Evolutionary conservation across 2,329 filamentous ascomycete genomes (phyloP), one percentile per base, ranked within the genome.

Genomic region (Aspergillus viridinutans): DNA sequence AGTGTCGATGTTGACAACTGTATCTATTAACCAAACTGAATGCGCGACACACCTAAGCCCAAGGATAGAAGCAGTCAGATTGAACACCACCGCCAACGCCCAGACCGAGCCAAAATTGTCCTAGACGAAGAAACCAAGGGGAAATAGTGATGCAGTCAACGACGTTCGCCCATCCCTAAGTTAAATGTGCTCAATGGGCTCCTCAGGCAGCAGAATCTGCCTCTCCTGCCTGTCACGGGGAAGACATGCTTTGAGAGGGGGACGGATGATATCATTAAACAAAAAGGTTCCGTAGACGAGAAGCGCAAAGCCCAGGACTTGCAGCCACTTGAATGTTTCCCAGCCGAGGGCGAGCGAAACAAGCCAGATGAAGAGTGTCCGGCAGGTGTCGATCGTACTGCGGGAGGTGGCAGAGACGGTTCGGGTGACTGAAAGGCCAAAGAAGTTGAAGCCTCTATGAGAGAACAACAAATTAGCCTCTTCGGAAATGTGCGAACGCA

Each of bases 291-390:
- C 95, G 72, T 97, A 99, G 14, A 99, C 94, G 38, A 99, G 83
- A 63, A 97, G 78, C 1, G 79, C 89, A 66, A 99, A 99, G 1
- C 94, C 94, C 3, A 85, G 73, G 14, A 99, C 90, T 76, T 99
- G 94, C 6, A 99, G 83, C 89, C 90, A 95, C 77, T 97, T 97
- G 84, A 99, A 97, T 0, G 85, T 87, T 78, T 99, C 94, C 94
- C 94, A 99, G 59, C 92, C 92, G 2, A 99, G 83, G 3, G 89
- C 90, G 4, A 99, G 84, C 20, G 91, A 96, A 14, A 96, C 90
- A 28, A 99, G 83, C 94, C 94, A 99, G 76, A 99, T 65, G 78
- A 99, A 97, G 1, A 99, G 84, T 0, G 94, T 99, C 43, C 93
- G 87, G 80, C 92, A 97, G 1, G 94, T 99, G 74, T 99, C 94